phyloP scores from a whole-genome alignment of 768 basidiomycete species.

The Boletus rubropictus region DNA sequence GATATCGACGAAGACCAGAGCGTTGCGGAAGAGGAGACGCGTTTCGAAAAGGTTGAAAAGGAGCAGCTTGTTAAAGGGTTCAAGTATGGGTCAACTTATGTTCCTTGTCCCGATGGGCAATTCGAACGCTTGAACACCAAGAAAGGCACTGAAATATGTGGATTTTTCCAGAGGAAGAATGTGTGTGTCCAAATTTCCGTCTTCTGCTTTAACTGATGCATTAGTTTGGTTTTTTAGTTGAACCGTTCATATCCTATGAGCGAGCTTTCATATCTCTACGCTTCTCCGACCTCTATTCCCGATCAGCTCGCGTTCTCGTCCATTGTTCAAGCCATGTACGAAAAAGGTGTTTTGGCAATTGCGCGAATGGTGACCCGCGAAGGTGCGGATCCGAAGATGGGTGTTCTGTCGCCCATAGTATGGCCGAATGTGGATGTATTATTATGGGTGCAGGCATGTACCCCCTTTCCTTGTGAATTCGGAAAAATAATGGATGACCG shows the following conservation, averaged over 20 bases:
- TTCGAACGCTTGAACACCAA: conserved; percentile 68
- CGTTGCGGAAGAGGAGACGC: conserved; percentile 32
- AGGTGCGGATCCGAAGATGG: conserved; percentile 78
- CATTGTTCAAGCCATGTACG: conserved; percentile 74
- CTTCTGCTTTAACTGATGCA: background rate
- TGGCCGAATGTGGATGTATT: conserved; percentile 72
- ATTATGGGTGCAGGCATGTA: conserved; percentile 75
- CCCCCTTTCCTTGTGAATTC: background rate
- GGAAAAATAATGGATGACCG: background rate
- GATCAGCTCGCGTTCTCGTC: conserved; percentile 85
- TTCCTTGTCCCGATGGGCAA: conserved; percentile 79
- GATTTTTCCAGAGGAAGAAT: conserved; percentile 67
- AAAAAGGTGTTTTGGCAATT: conserved; percentile 65
- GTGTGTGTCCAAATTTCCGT: conserved; percentile 35
- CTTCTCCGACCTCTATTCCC: conserved; percentile 54
- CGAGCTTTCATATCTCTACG: conserved; percentile 84
- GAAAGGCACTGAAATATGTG: conserved; percentile 84
- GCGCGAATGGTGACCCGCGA: conserved; percentile 77
- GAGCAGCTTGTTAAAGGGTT: conserved; percentile 77
- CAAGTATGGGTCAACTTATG: conserved; percentile 87
- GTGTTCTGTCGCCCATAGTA: conserved; percentile 58
- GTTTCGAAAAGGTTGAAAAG: conserved; percentile 58
- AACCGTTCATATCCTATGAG: conserved; percentile 78
- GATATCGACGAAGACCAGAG: conserved; percentile 30
- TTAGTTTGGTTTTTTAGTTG: conserved; percentile 44